A percentile compares a stretch with the other conserved stretches of the same genome.
Conservation (phyloP, 208 protist species). For the Leishmania tropica region DNA sequence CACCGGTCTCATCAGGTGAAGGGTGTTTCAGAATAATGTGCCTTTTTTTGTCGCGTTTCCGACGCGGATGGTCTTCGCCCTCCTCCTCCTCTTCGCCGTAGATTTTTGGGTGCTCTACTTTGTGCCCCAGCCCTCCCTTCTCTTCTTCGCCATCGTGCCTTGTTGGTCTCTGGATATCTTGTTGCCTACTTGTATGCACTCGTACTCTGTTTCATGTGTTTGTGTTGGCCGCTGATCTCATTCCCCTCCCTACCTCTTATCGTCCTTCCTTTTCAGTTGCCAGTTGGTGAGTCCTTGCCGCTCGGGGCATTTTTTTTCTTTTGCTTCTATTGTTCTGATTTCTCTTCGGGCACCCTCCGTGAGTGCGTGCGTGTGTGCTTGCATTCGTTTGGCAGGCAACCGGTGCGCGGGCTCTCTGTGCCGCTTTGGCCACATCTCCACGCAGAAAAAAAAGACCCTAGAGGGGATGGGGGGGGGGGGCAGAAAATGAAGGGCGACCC, state of each 20-base stretch:
- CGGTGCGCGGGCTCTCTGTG: too few relatives aligned
- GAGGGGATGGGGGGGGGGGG: too few relatives aligned
- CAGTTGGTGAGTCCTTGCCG: neutral
- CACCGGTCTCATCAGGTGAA: neutral
- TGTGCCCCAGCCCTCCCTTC: too few relatives aligned
- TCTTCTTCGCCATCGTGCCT: neutral
- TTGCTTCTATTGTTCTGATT: neutral
- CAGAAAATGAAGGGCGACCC: too few relatives aligned
- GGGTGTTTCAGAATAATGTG: too few relatives aligned
- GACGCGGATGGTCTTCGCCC: neutral
- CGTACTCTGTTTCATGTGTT: constrained; percentile 2
- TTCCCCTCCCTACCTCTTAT: neutral
- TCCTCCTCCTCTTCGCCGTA: neutral
- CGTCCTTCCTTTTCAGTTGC: neutral
- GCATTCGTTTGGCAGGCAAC: neutral
- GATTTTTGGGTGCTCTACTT: neutral
- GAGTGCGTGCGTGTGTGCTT: neutral
- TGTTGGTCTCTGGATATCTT: neutral
- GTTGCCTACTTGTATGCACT: neutral
- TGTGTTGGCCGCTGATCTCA: neutral
- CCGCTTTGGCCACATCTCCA: too few relatives aligned
- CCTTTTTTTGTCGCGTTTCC: neutral
- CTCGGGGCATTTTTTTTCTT: neutral
- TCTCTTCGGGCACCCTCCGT: neutral
- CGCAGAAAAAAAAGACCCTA: too few relatives aligned